These are phyloP conservation scores for Saccharomyces hybrid DNA, from an alignment of 1,139 yeast species.

Conservation along the genomic window DNA sequence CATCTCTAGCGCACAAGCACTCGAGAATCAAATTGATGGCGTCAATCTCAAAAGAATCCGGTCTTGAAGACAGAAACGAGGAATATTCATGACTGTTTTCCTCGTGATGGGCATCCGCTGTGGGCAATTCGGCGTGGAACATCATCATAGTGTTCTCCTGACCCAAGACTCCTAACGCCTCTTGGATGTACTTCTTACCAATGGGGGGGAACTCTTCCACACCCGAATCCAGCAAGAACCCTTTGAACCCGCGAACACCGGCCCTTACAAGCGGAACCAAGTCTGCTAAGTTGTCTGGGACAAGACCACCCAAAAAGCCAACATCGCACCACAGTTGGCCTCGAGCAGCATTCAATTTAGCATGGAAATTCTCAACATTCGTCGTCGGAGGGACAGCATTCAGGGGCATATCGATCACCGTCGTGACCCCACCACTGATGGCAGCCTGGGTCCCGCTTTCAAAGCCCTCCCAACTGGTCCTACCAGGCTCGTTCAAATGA, in stretches of 20 bases:
- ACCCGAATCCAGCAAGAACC: conserved; percentile 84
- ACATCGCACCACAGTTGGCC: conserved; percentile 88
- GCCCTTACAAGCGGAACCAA: conserved; percentile 66
- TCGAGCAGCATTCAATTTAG: conserved; percentile 68
- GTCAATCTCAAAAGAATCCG: conserved; percentile 77
- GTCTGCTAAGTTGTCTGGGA: conserved; percentile 66
- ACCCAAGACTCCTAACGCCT: conserved; percentile 59
- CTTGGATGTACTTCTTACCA: conserved; percentile 48
- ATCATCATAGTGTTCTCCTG: conserved; percentile 62
- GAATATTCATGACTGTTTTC: conserved; percentile 64
- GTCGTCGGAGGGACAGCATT: conserved; percentile 96
- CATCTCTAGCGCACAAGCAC: conserved; percentile 10
- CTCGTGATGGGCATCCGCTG: conserved; percentile 31
- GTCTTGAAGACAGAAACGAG: conserved; percentile 75
- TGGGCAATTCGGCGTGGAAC: conserved; percentile 89
- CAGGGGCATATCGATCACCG: conserved; percentile 92
- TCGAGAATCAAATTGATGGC: conserved; percentile 67
- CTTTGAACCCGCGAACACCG: conserved; percentile 90
- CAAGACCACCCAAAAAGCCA: conserved; percentile 93
- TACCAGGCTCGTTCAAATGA: conserved; percentile 87
- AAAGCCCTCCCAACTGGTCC: conserved; percentile 95
- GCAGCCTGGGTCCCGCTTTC: conserved; percentile 90
- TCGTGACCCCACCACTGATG: conserved; percentile 91
- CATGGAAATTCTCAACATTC: conserved; percentile 62
- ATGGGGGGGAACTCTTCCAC: conserved; percentile 92